Percentiles rank a stretch among this genome's conserved stretches.
Conservation (phyloP, 352 stramenopile species). For the Phytopythium montanum region DNA sequence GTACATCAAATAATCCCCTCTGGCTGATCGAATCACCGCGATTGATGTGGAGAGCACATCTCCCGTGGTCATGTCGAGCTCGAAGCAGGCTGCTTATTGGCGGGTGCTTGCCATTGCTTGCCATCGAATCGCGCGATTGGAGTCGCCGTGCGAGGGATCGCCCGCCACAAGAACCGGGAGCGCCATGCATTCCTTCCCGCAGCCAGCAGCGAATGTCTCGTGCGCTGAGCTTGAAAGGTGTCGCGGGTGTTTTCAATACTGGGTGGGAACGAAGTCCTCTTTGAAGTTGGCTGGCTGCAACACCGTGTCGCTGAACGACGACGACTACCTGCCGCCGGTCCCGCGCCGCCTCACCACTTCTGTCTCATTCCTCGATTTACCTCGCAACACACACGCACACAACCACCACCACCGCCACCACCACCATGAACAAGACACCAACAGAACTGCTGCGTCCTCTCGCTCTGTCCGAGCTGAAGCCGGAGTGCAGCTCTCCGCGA, state of each 20-base stretch:
- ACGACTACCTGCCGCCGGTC: background rate
- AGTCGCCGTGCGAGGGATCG: background rate
- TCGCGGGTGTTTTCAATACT: background rate
- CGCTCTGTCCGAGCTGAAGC: background rate
- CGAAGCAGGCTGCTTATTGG: too few relatives aligned
- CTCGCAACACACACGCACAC: background rate
- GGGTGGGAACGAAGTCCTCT: background rate
- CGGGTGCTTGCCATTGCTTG: background rate
- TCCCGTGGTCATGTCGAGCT: background rate
- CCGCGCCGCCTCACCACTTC: too few relatives aligned
- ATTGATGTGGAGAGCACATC: background rate
- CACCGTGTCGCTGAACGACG: too few relatives aligned
- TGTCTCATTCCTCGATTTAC: background rate
- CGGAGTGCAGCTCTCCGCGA: background rate
- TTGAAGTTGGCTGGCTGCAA: too few relatives aligned
- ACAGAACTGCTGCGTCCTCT: background rate
- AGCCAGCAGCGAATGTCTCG: background rate
- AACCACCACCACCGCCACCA: background rate
- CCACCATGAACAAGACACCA: background rate
- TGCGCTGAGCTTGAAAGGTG: background rate
- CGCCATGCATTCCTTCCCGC: background rate
- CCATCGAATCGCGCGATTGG: conserved; percentile 1
- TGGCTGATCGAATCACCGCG: background rate
- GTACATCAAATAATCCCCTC: too few relatives aligned
- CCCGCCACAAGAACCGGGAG: background rate